phyloP scores from a whole-genome alignment of 306 rosid species.

The Trifolium repens region DNA sequence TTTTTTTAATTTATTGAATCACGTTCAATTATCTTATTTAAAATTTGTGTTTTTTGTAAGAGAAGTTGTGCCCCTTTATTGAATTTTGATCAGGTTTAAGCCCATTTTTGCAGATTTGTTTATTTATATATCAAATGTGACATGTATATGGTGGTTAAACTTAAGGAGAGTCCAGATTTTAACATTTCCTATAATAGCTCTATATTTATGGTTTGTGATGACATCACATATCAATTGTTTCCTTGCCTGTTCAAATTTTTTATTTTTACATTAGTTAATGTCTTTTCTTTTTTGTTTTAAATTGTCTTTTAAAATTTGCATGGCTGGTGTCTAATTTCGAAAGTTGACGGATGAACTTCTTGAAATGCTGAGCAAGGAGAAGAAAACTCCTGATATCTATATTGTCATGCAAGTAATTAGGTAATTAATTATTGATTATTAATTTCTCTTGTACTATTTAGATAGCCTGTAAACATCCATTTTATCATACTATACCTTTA shows the following conservation, averaged over 20 bases:
- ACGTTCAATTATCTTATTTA: not conserved
- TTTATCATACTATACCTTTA: constrained; percentile 22
- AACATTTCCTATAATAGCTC: constrained; percentile 4
- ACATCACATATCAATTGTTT: constrained; percentile 2
- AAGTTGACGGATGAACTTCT: constrained; percentile 76
- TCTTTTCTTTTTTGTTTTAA: constrained; percentile 20
- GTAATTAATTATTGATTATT: constrained; percentile 47
- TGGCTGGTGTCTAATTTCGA: constrained; percentile 41
- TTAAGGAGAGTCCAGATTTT: constrained; percentile 21
- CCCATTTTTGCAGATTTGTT: not conserved
- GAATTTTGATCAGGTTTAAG: constrained; percentile 3
- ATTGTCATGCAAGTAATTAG: constrained; percentile 75
- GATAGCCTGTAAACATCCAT: constrained; percentile 30
- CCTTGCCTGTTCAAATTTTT: constrained; percentile 5
- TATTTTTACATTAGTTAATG: not conserved
- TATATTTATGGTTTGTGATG: constrained; percentile 11
- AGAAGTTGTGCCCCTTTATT: constrained; percentile 11
- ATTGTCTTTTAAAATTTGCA: constrained; percentile 29
- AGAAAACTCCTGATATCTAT: constrained; percentile 69
- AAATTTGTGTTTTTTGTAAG: not conserved
- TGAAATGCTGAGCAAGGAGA: constrained; percentile 75
- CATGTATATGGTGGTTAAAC: constrained; percentile 14
- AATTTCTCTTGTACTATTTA: constrained; percentile 13
- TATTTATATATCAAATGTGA: constrained; percentile 4
- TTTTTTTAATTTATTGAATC: not conserved